phyloP scores from a whole-genome alignment of 148 eudicot genomes.

The Amaranthus cruentus region DNA sequence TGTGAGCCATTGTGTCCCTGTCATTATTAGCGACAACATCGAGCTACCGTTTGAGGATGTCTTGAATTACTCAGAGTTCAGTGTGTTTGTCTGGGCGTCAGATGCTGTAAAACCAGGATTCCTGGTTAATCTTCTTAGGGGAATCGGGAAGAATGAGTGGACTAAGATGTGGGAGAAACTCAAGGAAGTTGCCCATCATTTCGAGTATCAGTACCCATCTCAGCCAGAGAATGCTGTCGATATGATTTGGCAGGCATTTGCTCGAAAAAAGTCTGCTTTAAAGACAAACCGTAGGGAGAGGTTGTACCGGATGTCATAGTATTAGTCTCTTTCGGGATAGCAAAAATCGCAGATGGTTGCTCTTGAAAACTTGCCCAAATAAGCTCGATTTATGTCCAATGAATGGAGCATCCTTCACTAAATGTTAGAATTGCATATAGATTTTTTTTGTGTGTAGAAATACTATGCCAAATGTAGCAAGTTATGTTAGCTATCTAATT shows the following conservation, averaged over 20 bases:
- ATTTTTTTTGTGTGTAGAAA: not conserved
- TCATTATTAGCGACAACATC: slow-evolving; percentile 80
- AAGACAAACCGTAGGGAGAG: slow-evolving; percentile 34
- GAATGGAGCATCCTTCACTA: not conserved
- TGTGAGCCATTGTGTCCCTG: slow-evolving; percentile 90
- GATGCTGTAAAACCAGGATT: slow-evolving; percentile 69
- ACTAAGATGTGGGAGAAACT: slow-evolving; percentile 77
- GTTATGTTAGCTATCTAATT: not conserved
- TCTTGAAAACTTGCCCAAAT: too few species aligned
- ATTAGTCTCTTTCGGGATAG: not conserved
- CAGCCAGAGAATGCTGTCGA: slow-evolving; percentile 70
- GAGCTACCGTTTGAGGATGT: slow-evolving; percentile 89
- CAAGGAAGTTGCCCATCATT: slow-evolving; percentile 57
- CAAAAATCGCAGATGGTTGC: not conserved
- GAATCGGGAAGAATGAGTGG: slow-evolving; percentile 64
- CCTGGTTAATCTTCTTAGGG: slow-evolving; percentile 61
- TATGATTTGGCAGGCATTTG: slow-evolving; percentile 85
- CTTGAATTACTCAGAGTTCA: slow-evolving; percentile 70
- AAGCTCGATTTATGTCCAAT: slow-evolving; percentile 1
- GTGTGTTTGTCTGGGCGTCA: slow-evolving; percentile 59
- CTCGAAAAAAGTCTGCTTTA: slow-evolving; percentile 38
- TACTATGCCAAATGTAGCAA: not conserved
- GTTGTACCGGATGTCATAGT: slow-evolving; percentile 38
- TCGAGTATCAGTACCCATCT: slow-evolving; percentile 82
- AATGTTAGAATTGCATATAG: not conserved